Evolutionary conservation across 148 eudicot genomes (phyloP), one percentile per base, ranked within the genome.

Genomic region (Chenopodium album): DNA sequence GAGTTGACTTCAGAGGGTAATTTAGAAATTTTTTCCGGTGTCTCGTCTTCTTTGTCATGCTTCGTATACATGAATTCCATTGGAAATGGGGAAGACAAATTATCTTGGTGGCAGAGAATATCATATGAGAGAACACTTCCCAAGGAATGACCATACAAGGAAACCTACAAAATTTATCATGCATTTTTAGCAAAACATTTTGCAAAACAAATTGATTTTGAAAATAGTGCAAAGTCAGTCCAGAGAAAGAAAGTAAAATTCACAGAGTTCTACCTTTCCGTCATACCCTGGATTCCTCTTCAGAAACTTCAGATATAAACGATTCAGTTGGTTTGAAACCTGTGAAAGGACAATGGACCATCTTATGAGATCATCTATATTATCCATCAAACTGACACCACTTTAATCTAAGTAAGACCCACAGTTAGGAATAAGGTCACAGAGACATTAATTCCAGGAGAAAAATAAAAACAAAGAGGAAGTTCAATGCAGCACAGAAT

Each of bases 71-170:
- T 83, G 76, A 82, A 90, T 69, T 92, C 95, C 94, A 92, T 89
- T 47, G 95, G 97, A 84, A 94, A 94, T 28, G 95, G 97, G 62
- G 95, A 92, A 48, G 89, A 89, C 79, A 92, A 79, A 71, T 86
- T 89, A 68, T 91, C 93, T 91, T 96, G 99, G 85, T 96, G 99
- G 88, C 99, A 96, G 54, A 94, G 92, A 85, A 96, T 94, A 85
- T 96, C 98, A 85, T 91, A 96, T 66, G 98, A 91, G 79, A 96
- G 94, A 75, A 96, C 99, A 83, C 99, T 96, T 75, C 99, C 99
- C 78, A 96, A 82, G 64, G 99, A 96, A 85, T 96, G 99, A 76
- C 95, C 99, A 87, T 96, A 96, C 50, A 96, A 70, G 4, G 99
- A 96, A 82, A 96, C 95, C 99, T 96, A 83, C 82, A 86, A 54